Base-by-base conservation (phyloP, 2,329 filamentous ascomycete genomes). In the Elsinoe perseae region DNA sequence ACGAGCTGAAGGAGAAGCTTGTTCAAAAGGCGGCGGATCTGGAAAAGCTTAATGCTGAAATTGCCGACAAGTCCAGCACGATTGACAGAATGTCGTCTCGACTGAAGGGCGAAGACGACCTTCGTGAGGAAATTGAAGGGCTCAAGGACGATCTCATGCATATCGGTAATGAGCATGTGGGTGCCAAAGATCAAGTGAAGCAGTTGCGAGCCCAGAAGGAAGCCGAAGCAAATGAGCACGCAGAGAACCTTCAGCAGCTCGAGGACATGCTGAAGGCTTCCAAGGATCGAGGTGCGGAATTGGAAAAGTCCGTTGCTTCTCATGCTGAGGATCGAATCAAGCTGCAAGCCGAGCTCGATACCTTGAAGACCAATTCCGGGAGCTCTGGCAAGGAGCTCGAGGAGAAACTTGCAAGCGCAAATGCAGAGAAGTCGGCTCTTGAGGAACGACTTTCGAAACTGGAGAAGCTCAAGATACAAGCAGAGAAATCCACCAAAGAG, bases 111-210 rank as follows among this genome's bases (percentile, higher is more conserved):
- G 80, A 84, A 64, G 88, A 92, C 55, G 85, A 85, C 18, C 75
- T 95, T 42, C 79, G 82, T 23, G 91, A 95, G 64, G 91, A 97
- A 71, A 87, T 96, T 58, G 89, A 95, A 64, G 84, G 81, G 2
- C 74, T 97, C 59, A 82, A 86, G 52, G 89, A 95, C 56, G 87
- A 91, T 61, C 74, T 97, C 6, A 73, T 92, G 42, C 78, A 82
- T 50, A 83, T 95, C 60, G 90, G 90, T 8, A 82, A 90, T 63
- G 88, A 95, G 59, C 86, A 92, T 64, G 89, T 95, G 9, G 84
- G 88, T 62, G 85, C 87, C 12, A 92, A 90, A 70, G 84, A 93
- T 62, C 84, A 80, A 68, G 72, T 84, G 56, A 84, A 95, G 71
- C 75, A 79, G 46, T 77, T 95, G 0, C 78, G 83, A 60, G 76